phyloP scores from a whole-genome alignment of 805 yeast genomes.

The Peterozyma toletana region DNA sequence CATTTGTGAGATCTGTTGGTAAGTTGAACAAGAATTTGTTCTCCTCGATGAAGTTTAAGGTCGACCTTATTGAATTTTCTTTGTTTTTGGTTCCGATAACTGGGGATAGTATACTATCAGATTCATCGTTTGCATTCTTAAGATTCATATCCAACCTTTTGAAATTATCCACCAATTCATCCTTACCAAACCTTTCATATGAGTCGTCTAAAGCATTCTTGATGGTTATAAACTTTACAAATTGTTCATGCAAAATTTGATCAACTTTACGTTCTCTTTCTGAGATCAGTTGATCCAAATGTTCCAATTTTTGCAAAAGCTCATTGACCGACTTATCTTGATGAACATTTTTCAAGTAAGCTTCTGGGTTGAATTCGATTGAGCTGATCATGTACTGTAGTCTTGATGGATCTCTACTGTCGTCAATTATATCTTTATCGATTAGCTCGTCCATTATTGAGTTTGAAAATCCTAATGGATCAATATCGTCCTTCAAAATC shows the following conservation, averaged over 20 bases:
- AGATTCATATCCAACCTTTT: conserved; percentile 18
- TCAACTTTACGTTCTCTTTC: conserved; percentile 43
- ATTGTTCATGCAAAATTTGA: conserved; percentile 48
- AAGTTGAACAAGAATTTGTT: conserved; percentile 49
- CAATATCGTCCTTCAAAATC: conserved; percentile 18
- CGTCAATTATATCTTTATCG: conserved; percentile 31
- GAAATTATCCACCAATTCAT: conserved; percentile 10
- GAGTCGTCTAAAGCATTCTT: conserved; percentile 60
- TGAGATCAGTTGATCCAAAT: conserved; percentile 40
- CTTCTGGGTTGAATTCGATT: conserved; percentile 50
- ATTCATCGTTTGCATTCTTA: conserved; percentile 36
- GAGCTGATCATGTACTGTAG: conserved; percentile 44
- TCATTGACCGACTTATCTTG: conserved; percentile 45
- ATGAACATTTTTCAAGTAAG: conserved; percentile 50
- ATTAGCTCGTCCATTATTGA: conserved; percentile 34
- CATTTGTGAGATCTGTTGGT: conserved; percentile 38
- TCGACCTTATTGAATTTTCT: conserved; percentile 38
- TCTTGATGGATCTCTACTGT: conserved; percentile 27
- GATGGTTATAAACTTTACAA: conserved; percentile 54
- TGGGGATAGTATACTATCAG: conserved; percentile 52
- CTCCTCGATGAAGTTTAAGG: conserved; percentile 44
- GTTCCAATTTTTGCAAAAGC: conserved; percentile 37
- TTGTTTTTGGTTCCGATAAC: conserved; percentile 42
- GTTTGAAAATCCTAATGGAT: conserved; percentile 50
- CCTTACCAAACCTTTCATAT: conserved; percentile 39